These are phyloP conservation scores for Fraxinus dipetala DNA, from an alignment of 305 asterid species.

Conservation along the genomic window DNA sequence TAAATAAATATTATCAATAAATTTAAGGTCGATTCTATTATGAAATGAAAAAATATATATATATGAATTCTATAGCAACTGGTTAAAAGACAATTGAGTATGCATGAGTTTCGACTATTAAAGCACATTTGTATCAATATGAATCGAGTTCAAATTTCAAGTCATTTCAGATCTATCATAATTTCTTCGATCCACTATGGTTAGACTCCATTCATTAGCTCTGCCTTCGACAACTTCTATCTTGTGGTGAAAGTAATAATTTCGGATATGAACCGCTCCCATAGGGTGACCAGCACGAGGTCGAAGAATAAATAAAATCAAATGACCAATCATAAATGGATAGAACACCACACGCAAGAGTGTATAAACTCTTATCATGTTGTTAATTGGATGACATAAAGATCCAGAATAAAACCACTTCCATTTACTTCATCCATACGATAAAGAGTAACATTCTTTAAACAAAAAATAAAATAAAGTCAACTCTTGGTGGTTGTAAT, in stretches of 20 bases:
- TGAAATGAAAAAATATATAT: neutral
- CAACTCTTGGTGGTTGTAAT: slow-evolving; percentile 38
- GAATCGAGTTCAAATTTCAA: neutral
- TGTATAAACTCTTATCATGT: neutral
- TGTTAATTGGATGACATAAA: neutral
- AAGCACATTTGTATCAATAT: neutral
- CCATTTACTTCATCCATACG: slow-evolving; percentile 31
- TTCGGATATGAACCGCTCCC: neutral
- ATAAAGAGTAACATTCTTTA: neutral
- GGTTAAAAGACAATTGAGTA: neutral
- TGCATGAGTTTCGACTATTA: neutral
- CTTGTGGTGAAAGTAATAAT: neutral
- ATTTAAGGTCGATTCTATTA: neutral
- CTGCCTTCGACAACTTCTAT: neutral
- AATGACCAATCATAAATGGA: neutral
- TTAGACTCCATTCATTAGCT: neutral
- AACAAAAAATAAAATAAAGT: slow-evolving; percentile 19
- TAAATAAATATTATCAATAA: neutral
- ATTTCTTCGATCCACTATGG: neutral
- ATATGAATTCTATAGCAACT: neutral
- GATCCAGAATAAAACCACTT: neutral
- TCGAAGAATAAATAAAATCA: neutral
- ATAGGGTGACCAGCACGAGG: neutral
- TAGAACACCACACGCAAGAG: neutral
- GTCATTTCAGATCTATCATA: neutral